phyloP scores from a whole-genome alignment of 2,329 filamentous ascomycete genomes.

The Xylariaceae sp. region DNA sequence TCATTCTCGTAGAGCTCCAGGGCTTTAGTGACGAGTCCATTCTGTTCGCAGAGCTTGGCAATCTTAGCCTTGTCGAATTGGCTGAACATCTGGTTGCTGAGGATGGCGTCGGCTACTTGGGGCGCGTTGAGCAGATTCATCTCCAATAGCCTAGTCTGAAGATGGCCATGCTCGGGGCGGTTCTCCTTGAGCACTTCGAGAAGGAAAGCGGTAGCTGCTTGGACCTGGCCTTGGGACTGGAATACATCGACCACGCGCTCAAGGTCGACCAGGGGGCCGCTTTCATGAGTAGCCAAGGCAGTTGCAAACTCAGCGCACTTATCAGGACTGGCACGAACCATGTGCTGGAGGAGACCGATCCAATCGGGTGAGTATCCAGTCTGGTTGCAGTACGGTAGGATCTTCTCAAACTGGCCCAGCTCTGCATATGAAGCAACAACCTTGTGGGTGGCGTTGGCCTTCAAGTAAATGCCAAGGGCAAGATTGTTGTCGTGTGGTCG shows the following conservation, averaged over 20 bases:
- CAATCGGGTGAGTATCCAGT: slow-evolving; percentile 93
- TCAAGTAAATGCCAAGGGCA: slow-evolving; percentile 84
- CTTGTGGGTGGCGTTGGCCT: slow-evolving; percentile 88
- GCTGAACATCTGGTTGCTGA: slow-evolving; percentile 98
- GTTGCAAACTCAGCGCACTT: slow-evolving; percentile 94
- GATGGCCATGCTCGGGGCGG: slow-evolving; percentile 84
- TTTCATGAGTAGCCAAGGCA: slow-evolving; percentile 85
- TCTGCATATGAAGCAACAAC: slow-evolving; percentile 94
- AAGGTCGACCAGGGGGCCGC: slow-evolving; percentile 83
- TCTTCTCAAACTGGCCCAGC: slow-evolving; percentile 95
- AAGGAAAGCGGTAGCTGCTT: slow-evolving; percentile 96
- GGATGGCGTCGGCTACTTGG: slow-evolving; percentile 95
- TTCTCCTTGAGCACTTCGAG: slow-evolving; percentile 95
- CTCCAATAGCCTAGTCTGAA: slow-evolving; percentile 93
- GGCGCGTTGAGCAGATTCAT: slow-evolving; percentile 98
- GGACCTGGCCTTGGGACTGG: slow-evolving; percentile 95
- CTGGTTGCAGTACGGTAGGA: slow-evolving; percentile 84
- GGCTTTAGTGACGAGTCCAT: slow-evolving; percentile 80
- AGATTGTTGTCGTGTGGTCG: slow-evolving; percentile 85
- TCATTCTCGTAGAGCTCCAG: slow-evolving; percentile 94
- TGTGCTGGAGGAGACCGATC: slow-evolving; percentile 86
- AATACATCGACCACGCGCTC: slow-evolving; percentile 97
- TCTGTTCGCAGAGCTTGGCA: slow-evolving; percentile 88
- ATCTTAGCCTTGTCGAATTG: slow-evolving; percentile 92
- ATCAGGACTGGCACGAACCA: slow-evolving; percentile 85